Percentiles rank a stretch among this genome's conserved stretches.
phyloP scores from a whole-genome alignment of 2,329 filamentous ascomycete genomes.

The Fusarium incarnatum region DNA sequence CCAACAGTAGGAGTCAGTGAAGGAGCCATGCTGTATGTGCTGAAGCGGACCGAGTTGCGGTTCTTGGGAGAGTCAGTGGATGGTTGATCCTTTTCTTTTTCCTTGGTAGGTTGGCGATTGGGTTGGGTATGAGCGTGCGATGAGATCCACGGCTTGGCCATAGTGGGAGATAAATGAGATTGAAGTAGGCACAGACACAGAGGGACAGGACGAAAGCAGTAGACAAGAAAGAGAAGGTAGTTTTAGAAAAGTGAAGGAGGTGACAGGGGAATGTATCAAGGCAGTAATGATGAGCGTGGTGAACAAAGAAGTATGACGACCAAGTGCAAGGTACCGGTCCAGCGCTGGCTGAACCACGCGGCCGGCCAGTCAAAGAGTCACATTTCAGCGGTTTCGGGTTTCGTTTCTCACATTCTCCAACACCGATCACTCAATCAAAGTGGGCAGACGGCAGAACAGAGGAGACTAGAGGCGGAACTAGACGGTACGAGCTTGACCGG shows the following conservation, averaged over 20 bases:
- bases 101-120: conserved; percentile 24
- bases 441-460: conserved; percentile 29
- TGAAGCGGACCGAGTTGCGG: conserved; percentile 67
- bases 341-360: conserved; percentile 32
- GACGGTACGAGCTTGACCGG: conserved; percentile 22
- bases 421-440: conserved; percentile 19
- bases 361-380: conserved; percentile 28
- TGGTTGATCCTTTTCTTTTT: conserved; percentile 32
- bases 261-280: conserved; percentile 34
- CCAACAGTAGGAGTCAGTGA: conserved; percentile 69
- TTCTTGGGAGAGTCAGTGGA: conserved; percentile 53
- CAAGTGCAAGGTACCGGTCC: conserved; percentile 11
- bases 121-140: conserved; percentile 31
- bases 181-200: conserved; percentile 9
- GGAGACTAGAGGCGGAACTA: conserved; percentile 32
- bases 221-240: conserved; percentile 4
- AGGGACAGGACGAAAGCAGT: background rate
- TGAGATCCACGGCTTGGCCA: conserved; percentile 41
- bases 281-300: conserved; percentile 27
- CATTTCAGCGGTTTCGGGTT: conserved; percentile 25
- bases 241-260: background rate
- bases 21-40: conserved; percentile 70
- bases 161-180: conserved; percentile 21
- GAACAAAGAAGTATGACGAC: conserved; percentile 27
- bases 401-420: conserved; percentile 16